phyloP scores from a whole-genome alignment of 352 stramenopile species.

The Phytophthora foliorum region DNA sequence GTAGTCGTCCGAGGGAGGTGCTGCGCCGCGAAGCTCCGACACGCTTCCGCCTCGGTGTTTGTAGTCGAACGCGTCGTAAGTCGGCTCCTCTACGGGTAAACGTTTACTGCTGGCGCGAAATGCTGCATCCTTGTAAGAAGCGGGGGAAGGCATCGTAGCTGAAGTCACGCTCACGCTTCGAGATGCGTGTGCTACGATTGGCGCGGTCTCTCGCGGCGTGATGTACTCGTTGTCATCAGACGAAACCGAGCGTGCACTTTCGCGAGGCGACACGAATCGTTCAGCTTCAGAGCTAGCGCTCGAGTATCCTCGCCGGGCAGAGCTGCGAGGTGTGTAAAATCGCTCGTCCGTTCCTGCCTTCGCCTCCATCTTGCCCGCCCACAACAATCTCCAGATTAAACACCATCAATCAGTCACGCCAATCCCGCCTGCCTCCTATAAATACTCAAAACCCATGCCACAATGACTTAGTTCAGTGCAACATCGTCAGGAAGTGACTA shows the following conservation, averaged over 20 bases:
- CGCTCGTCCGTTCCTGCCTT: slow-evolving; percentile 59
- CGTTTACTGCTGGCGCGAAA: slow-evolving; percentile 36
- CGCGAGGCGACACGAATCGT: slow-evolving; percentile 65
- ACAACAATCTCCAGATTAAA: slow-evolving; percentile 22
- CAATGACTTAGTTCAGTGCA: slow-evolving; percentile 5
- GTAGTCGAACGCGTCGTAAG: slow-evolving; percentile 41
- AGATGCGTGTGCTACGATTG: slow-evolving; percentile 8
- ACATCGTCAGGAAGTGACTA: slow-evolving; percentile 11
- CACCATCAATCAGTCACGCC: background rate
- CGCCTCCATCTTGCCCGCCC: slow-evolving; percentile 45
- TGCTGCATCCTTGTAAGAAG: slow-evolving; percentile 33
- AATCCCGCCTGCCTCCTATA: slow-evolving; percentile 21
- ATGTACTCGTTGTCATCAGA: slow-evolving; percentile 73
- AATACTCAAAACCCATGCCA: slow-evolving; percentile 22
- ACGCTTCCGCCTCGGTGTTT: slow-evolving; percentile 31
- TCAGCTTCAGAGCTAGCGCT: slow-evolving; percentile 67
- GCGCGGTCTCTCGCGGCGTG: slow-evolving; percentile 56
- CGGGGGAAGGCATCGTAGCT: slow-evolving; percentile 3
- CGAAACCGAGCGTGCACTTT: slow-evolving; percentile 65
- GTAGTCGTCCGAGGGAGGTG: slow-evolving; percentile 52
- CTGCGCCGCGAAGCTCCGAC: slow-evolving; percentile 23
- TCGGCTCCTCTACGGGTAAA: slow-evolving; percentile 14
- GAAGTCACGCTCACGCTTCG: slow-evolving; percentile 4
- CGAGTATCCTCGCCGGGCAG: slow-evolving; percentile 63
- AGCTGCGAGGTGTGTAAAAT: slow-evolving; percentile 76